These are phyloP conservation scores for Coelastrella sp. DNA, from an alignment of 139 green algal species.

Conservation along the genomic window DNA sequence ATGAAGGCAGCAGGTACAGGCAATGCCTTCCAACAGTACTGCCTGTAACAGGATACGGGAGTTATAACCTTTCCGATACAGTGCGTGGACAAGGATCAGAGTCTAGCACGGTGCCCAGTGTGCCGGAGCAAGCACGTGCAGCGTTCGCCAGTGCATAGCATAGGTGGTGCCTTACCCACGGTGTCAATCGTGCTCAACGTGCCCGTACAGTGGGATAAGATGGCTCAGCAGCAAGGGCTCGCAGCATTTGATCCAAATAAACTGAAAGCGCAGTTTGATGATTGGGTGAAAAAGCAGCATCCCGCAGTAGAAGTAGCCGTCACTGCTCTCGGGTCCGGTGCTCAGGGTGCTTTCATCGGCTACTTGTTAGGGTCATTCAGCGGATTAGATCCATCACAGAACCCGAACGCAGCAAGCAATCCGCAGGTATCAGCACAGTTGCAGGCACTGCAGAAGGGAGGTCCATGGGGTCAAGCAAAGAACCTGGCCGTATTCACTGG, in stretches of 20 bases:
- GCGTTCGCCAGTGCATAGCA: too few relatives aligned
- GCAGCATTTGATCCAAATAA: slow-evolving; percentile 42
- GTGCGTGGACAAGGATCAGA: too few relatives aligned
- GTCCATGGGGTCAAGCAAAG: slow-evolving; percentile 81
- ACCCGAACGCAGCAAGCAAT: slow-evolving; percentile 23
- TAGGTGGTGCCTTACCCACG: too few relatives aligned
- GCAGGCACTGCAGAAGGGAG: slow-evolving; percentile 69
- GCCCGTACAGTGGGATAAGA: neutral
- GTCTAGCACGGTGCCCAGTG: too few relatives aligned
- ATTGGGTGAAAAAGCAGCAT: slow-evolving; percentile 71
- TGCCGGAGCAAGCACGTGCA: too few relatives aligned
- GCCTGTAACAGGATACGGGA: too few relatives aligned
- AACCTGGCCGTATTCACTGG: slow-evolving; percentile 97
- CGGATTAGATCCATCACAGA: slow-evolving; percentile 52
- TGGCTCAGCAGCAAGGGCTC: slow-evolving; percentile 19
- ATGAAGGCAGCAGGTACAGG: too few relatives aligned
- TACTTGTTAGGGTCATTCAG: slow-evolving; percentile 82
- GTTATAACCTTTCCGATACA: too few relatives aligned
- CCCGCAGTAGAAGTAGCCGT: slow-evolving; percentile 70
- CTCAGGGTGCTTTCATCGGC: slow-evolving; percentile 72
- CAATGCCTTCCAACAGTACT: too few relatives aligned
- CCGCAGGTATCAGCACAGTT: slow-evolving; percentile 60
- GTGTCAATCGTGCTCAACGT: neutral
- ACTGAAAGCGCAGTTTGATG: slow-evolving; percentile 58
- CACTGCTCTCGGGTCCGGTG: slow-evolving; percentile 52